Evolutionary conservation across 345 rosid species (phyloP), one percentile per base, ranked within the genome.

Genomic region (Salix arbutifolia): DNA sequence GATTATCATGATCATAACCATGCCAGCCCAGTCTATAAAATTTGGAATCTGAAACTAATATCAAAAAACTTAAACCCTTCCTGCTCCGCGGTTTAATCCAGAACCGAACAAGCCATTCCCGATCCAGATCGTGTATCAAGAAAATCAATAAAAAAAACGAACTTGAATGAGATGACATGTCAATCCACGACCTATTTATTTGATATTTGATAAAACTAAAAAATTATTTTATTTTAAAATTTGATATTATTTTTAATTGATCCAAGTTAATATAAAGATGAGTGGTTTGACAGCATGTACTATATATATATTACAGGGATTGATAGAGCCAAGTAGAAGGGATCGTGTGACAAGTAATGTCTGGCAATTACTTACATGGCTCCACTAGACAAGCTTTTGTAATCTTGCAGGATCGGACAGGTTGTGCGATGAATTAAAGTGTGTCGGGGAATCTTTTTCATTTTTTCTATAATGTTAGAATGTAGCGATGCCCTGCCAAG

Each of bases 311-410:
- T 9, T 40, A 11, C 2, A 10, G 14, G 44, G 44, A 58, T 23
- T 58, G 64, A 25, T 23, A 28, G 1, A 58, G 28, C 28, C 1
- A 3, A 1, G 28, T 0, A 10, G 64, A 25, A 25, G 64, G 28
- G 1, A 2, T 56, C 13, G 0, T 56, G 8, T 64, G 28, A 82
- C 12, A 42, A 38, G 21, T 72, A 4, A 67, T 69, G 52, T 80
- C 70, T 5, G 13, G 67, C 70, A 65, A 80, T 0, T 0, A 40
- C 42, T 52, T 73, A 38, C 2, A 67, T 64, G 71, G 74, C 79
- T 81, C 83, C 85, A 75, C 66, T 4, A 42, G 17, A 73, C n/a
- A 28, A 70, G 74, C 56, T 77, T 70, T 82, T 62, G 69, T 67
- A 73, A 33, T 60, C 42, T 68, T 58, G 66, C 60, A 35, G 52